These are phyloP conservation scores for Haberlea rhodopensis DNA, from an alignment of 257 asterid genomes.

Conservation along the genomic window DNA sequence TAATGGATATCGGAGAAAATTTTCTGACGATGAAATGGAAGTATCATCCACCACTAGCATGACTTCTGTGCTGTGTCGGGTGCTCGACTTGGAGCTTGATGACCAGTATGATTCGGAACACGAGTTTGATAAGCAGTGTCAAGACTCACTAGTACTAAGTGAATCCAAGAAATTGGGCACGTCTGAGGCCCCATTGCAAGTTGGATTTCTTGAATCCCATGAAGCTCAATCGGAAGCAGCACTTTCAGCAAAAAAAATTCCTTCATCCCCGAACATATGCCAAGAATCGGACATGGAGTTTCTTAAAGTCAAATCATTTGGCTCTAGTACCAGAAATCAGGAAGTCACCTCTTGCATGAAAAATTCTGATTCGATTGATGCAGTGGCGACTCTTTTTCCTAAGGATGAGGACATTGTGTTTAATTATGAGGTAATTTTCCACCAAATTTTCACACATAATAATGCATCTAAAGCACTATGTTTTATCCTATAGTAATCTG, in stretches of 20 bases:
- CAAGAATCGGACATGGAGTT: constrained; percentile 14
- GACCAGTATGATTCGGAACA: constrained; percentile 51
- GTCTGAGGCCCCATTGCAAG: constrained; percentile 16
- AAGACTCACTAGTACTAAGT: constrained; percentile 18
- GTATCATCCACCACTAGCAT: constrained; percentile 81
- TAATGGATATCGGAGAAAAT: constrained; percentile 34
- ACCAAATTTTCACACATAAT: constrained; percentile 11
- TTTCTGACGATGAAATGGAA: constrained; percentile 70
- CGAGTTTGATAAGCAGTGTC: constrained; percentile 28
- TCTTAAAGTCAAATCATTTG: constrained; percentile 21
- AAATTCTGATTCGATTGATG: constrained; percentile 11
- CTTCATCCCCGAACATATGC: constrained; percentile 4
- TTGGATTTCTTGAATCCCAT: constrained; percentile 25
- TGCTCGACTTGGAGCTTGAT: constrained; percentile 70
- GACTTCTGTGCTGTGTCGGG: constrained; percentile 76
- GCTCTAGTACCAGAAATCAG: constrained; percentile 9
- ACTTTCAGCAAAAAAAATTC: constrained; percentile 15
- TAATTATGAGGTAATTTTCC: constrained; percentile 32
- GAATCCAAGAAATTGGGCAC: constrained; percentile 23
- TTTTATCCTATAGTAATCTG: not conserved
- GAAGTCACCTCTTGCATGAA: constrained; percentile 19
- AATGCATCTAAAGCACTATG: not conserved
- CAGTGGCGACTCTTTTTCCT: constrained; percentile 12
- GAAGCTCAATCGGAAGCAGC: constrained; percentile 29
- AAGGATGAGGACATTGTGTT: constrained; percentile 22